phyloP scores from a whole-genome alignment of 2,329 filamentous ascomycete genomes.

The Aureobasidium pullulans region DNA sequence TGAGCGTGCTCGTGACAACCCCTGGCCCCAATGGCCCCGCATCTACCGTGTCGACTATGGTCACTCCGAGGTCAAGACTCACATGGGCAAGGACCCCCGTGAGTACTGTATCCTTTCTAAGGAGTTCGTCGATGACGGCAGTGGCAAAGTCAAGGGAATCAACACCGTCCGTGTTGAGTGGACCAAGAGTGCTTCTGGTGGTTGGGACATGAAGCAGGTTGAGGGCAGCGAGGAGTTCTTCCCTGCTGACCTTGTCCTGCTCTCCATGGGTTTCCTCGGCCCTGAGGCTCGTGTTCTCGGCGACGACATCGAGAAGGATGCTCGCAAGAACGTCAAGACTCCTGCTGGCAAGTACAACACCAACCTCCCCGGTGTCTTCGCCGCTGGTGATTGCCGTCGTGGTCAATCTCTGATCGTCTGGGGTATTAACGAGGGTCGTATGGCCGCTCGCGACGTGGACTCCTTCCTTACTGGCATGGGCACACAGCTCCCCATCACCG shows the following conservation, averaged over 20 bases:
- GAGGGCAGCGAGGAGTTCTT: conserved; percentile 93
- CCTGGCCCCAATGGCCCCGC: conserved; percentile 96
- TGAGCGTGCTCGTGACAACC: conserved; percentile 87
- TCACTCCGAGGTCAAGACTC: conserved; percentile 89
- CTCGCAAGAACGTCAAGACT: conserved; percentile 94
- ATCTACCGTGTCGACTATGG: conserved; percentile 99
- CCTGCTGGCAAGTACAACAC: conserved; percentile 79
- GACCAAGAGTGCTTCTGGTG: conserved; percentile 80
- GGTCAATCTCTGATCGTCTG: conserved; percentile 95
- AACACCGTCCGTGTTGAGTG: conserved; percentile 93
- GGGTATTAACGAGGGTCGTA: conserved; percentile 96
- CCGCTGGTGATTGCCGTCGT: conserved; percentile 88
- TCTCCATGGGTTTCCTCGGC: conserved; percentile 96
- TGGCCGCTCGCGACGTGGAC: conserved; percentile 87
- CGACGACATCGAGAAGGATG: conserved; percentile 83
- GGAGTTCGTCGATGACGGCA: conserved; percentile 86
- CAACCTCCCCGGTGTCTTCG: conserved; percentile 81
- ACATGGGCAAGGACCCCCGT: conserved; percentile 91
- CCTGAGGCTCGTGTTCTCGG: conserved; percentile 84
- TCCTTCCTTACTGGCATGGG: conserved; percentile 69
- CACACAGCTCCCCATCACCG: conserved; percentile 78
- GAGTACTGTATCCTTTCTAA: conserved; percentile 99
- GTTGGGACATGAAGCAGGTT: conserved; percentile 98
- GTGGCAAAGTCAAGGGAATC: conserved; percentile 86
- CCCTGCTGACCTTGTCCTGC: conserved; percentile 85